Evolutionary conservation across 2,329 filamentous ascomycete species (phyloP).

Genomic region (Pseudocercospora musae): DNA sequence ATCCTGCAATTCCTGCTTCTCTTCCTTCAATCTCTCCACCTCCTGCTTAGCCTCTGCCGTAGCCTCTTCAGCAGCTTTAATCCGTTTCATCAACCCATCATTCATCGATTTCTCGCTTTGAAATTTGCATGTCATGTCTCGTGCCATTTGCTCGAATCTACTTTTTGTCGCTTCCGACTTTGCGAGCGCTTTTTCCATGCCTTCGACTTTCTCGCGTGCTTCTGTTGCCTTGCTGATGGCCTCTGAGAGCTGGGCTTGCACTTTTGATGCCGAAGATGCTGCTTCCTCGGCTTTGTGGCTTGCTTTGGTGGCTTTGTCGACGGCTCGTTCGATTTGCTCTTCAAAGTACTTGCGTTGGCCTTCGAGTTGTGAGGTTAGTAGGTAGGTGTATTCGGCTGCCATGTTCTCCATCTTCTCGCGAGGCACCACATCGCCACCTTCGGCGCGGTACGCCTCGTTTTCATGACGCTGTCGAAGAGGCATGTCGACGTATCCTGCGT

Average conservation of each 20-base stretch:
- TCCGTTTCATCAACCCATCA: conserved; percentile 76
- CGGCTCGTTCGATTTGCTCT: conserved; percentile 82
- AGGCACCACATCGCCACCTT: conserved; percentile 65
- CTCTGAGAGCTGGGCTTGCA: conserved; percentile 48
- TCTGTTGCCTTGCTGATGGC: conserved; percentile 56
- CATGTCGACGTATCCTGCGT: conserved; percentile 66
- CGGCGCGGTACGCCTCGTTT: conserved; percentile 38
- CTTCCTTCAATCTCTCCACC: conserved; percentile 37
- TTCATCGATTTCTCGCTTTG: conserved; percentile 85
- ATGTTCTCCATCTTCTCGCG: conserved; percentile 72
- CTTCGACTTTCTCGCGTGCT: conserved; percentile 56
- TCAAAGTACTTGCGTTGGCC: conserved; percentile 92
- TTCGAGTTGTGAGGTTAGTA: conserved; percentile 89
- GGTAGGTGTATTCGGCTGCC: conserved; percentile 88
- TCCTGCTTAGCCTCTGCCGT: conserved; percentile 54
- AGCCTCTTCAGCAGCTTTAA: conserved; percentile 64
- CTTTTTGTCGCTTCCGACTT: conserved; percentile 65
- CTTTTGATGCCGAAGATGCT: conserved; percentile 45
- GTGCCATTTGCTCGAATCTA: conserved; percentile 72
- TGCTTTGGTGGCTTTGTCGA: conserved; percentile 80
- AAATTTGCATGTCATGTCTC: conserved; percentile 69
- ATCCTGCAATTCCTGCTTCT: conserved; percentile 73
- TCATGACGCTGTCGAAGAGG: conserved; percentile 50
- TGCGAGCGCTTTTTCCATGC: conserved; percentile 69
- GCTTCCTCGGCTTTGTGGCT: conserved; percentile 64